A percentile compares a stretch with the other conserved stretches of the same genome.
Conservation (phyloP, 1,284 basidiomycete species). For the Ceratobasidium sp. region DNA sequence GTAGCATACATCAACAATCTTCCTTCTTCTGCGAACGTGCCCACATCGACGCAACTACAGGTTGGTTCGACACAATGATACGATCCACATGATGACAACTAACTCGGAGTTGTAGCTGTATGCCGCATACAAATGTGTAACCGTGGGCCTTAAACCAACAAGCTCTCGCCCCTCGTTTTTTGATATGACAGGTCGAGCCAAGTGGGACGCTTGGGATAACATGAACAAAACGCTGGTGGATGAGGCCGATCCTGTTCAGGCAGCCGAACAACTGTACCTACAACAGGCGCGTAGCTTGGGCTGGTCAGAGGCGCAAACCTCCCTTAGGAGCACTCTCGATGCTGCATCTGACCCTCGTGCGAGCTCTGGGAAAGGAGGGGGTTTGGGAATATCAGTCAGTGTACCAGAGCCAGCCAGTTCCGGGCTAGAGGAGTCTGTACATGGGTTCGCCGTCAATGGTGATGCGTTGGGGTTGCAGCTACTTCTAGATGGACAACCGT, state of each 20-base stretch:
- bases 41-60: slow-evolving; percentile 78
- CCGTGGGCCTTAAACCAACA: slow-evolving; percentile 68
- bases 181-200: slow-evolving; percentile 83
- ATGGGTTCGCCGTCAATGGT: slow-evolving; percentile 74
- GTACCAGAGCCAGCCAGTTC: slow-evolving; percentile 64
- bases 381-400: slow-evolving; percentile 76
- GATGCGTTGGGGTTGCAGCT: slow-evolving; percentile 63
- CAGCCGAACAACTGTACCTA: slow-evolving; percentile 68
- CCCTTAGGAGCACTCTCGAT: slow-evolving; percentile 45
- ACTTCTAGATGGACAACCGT: slow-evolving; percentile 61
- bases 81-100: not conserved
- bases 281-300: slow-evolving; percentile 76
- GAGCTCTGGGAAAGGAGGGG: slow-evolving; percentile 54
- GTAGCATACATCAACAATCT: slow-evolving; percentile 73
- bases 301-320: slow-evolving; percentile 66
- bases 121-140: slow-evolving; percentile 85
- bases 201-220: slow-evolving; percentile 87
- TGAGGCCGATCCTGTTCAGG: slow-evolving; percentile 59
- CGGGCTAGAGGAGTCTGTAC: slow-evolving; percentile 62
- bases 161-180: slow-evolving; percentile 82
- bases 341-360: slow-evolving; percentile 49
- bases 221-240: slow-evolving; percentile 58
- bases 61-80: slow-evolving; percentile 59
- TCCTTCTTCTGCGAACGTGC: slow-evolving; percentile 66
- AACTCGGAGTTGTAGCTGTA: slow-evolving; percentile 73